Conservation (phyloP, 2,329 filamentous ascomycete genomes). For the Phialemonium atrogriseum region DNA sequence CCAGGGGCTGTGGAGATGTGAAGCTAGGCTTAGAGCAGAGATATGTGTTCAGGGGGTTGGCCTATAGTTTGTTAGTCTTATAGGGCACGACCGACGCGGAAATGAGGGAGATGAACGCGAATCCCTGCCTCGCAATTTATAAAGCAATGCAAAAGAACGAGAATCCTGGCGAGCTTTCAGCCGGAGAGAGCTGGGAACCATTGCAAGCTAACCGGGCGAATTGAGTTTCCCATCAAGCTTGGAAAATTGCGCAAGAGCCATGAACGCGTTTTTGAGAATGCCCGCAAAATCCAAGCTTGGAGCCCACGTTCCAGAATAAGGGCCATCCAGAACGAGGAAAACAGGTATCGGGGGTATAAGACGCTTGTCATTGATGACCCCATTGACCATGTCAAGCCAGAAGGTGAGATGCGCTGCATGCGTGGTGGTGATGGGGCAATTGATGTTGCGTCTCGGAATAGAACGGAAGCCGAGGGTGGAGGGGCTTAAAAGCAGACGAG, state of each 20-base stretch:
- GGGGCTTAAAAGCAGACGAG: constrained; percentile 3
- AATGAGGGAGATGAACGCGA: constrained; percentile 18
- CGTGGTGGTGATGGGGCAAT: too few species aligned
- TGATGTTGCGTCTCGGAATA: too few species aligned
- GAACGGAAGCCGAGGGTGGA: constrained; percentile 4
- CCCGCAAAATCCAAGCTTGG: neutral
- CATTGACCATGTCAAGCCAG: neutral
- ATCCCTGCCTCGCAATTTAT: constrained; percentile 27
- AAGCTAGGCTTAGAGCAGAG: constrained; percentile 85
- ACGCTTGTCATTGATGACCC: neutral
- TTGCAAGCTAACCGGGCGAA: too few species aligned
- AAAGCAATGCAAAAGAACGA: constrained; percentile 21
- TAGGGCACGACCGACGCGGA: constrained; percentile 22
- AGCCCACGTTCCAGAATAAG: too few species aligned
- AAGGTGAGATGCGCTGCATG: too few species aligned
- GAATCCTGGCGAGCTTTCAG: neutral
- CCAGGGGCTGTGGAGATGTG: constrained; percentile 85
- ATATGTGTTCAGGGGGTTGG: constrained; percentile 94
- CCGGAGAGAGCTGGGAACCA: too few species aligned
- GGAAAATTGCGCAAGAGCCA: too few species aligned
- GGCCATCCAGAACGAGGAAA: too few species aligned
- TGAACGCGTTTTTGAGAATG: neutral
- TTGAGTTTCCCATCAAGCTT: too few species aligned
- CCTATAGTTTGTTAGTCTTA: constrained; percentile 40
- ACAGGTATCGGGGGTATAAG: too few species aligned